Conservation (phyloP, 371 early-diverging fungal species). For the Blastocladiella emersonii region DNA sequence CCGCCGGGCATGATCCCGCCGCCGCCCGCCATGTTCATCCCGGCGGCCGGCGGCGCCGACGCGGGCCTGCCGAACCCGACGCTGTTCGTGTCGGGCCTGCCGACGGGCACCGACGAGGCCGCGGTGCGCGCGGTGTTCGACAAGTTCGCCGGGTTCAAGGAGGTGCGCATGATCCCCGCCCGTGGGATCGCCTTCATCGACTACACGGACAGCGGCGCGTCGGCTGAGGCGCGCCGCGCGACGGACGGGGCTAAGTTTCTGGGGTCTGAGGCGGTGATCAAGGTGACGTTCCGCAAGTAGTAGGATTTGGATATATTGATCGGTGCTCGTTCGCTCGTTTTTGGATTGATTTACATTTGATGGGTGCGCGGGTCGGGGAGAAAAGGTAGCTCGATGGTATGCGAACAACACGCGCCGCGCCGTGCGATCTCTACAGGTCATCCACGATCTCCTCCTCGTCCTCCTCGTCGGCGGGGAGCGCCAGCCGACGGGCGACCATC, state of each 20-base stretch:
- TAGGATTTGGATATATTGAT: no score
- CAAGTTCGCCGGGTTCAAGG: slow-evolving; percentile 69
- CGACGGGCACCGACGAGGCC: slow-evolving; percentile 47
- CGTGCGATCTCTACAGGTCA: no score
- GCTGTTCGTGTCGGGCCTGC: slow-evolving; percentile 80
- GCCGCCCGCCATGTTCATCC: background rate
- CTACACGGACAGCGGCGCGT: slow-evolving; percentile 64
- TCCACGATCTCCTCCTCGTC: no score
- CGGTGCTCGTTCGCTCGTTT: no score
- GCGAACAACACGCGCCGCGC: no score
- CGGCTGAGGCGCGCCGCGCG: slow-evolving; percentile 57
- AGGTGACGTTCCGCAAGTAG: slow-evolving; percentile 44
- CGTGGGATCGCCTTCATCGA: slow-evolving; percentile 87
- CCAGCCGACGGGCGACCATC: no score
- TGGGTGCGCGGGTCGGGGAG: no score
- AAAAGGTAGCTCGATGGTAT: no score
- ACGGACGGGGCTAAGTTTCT: slow-evolving; percentile 59
- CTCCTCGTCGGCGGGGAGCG: no score
- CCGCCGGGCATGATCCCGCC: no score
- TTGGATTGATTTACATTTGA: no score
- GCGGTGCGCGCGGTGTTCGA: slow-evolving; percentile 26
- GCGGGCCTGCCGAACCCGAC: slow-evolving; percentile 67
- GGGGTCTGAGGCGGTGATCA: slow-evolving; percentile 49
- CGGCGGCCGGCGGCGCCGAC: slow-evolving; percentile 34
- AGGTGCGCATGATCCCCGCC: slow-evolving; percentile 80